A percentile compares a stretch with the other conserved stretches of the same genome.
These are phyloP conservation scores for Pseudogymnoascus sp. DNA, from an alignment of 2,329 filamentous ascomycete genomes.

Conservation along the genomic window DNA sequence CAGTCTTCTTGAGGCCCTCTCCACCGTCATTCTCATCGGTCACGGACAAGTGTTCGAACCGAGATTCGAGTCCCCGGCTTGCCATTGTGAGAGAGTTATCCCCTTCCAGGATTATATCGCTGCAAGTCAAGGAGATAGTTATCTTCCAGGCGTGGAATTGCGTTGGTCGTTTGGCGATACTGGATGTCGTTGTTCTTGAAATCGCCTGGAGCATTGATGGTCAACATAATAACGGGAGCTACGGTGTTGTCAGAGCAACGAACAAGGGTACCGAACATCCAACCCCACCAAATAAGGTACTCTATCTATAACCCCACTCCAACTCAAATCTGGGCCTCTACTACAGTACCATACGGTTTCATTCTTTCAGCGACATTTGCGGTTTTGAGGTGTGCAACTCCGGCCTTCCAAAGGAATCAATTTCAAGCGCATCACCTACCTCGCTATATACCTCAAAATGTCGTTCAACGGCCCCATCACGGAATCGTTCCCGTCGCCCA, in stretches of 20 bases:
- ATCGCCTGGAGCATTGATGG: not conserved
- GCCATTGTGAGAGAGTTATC: slow-evolving; percentile 47
- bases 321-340: slow-evolving; percentile 1
- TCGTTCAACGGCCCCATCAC: slow-evolving; percentile 31
- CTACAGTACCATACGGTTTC: not conserved
- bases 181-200: slow-evolving; percentile 1
- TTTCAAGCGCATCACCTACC: not conserved
- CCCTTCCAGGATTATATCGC: not conserved
- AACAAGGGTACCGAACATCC: not conserved
- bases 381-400: not conserved
- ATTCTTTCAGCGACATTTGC: not conserved
- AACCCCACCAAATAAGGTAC: slow-evolving; percentile 6
- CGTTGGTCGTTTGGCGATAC: slow-evolving; percentile 3
- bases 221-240: slow-evolving; percentile 8
- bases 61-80: slow-evolving; percentile 71
- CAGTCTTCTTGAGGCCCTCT: slow-evolving; percentile 42
- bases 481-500: slow-evolving; percentile 49
- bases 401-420: not conserved
- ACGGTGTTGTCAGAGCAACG: slow-evolving; percentile 8
- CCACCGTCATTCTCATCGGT: slow-evolving; percentile 75
- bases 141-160: not conserved
- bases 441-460: slow-evolving; percentile 18
- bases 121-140: not conserved
- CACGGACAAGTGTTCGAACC: slow-evolving; percentile 83
- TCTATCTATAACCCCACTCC: slow-evolving; percentile 3